phyloP scores from a whole-genome alignment of 106 monocot species.

The Posidonia australis region DNA sequence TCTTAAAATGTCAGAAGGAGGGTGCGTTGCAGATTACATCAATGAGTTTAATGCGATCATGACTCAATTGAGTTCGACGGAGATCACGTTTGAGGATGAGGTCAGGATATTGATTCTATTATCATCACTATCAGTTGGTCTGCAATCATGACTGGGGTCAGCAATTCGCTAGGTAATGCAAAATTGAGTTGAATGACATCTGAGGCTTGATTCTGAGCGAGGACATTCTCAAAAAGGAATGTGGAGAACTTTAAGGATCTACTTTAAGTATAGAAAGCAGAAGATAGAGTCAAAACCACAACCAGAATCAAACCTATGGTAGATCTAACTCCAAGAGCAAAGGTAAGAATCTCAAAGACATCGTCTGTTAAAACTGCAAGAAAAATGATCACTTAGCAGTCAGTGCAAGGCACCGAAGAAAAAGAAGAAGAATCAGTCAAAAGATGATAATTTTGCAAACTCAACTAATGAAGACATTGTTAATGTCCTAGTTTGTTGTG shows the following conservation, averaged over 20 bases:
- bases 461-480: background rate
- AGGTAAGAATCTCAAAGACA: background rate
- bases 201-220: no score
- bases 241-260: background rate
- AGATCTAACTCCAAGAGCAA: conserved; percentile 1
- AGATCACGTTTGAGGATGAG: no score
- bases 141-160: no score
- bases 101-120: no score
- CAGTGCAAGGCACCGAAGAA: background rate
- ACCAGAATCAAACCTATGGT: background rate
- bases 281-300: background rate
- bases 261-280: background rate
- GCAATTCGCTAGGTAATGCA: no score
- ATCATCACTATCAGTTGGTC: no score
- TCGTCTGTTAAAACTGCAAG: background rate
- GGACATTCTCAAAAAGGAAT: background rate
- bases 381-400: background rate
- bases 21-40: no score
- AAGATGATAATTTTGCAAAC: background rate
- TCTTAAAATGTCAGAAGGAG: no score
- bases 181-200: no score
- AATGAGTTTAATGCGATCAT: no score
- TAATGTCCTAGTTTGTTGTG: background rate
- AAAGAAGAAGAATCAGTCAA: no score
- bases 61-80: no score